phyloP scores from a whole-genome alignment of 768 basidiomycete species.

The Clavaria fumosa region DNA sequence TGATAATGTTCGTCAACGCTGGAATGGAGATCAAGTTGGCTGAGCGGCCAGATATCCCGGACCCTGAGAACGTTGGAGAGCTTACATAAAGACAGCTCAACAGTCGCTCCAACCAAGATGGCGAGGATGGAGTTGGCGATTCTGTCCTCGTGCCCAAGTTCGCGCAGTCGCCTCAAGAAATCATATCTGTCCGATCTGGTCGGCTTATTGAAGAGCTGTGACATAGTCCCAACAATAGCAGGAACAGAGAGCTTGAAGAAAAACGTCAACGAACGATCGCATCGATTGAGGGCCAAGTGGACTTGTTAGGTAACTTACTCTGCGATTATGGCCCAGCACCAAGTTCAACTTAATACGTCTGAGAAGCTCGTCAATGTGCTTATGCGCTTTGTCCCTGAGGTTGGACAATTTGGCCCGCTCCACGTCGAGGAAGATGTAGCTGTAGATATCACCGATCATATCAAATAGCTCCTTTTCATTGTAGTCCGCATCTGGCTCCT shows the following conservation, averaged over 20 bases:
- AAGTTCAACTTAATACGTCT: conserved; percentile 40
- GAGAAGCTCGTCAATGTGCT: conserved; percentile 37
- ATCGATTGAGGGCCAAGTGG: no score
- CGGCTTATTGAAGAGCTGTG: conserved; percentile 29
- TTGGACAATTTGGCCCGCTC: conserved; percentile 45
- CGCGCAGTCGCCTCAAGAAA: conserved; percentile 41
- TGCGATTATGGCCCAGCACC: conserved; percentile 24
- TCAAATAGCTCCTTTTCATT: conserved; percentile 46
- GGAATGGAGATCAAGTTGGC: conserved; percentile 4
- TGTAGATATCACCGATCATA: conserved; percentile 61
- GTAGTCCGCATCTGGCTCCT: no score
- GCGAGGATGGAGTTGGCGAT: conserved; percentile 58
- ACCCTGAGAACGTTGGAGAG: not conserved
- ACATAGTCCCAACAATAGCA: conserved; percentile 29
- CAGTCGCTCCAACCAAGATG: conserved; percentile 48
- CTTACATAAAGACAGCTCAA: conserved; percentile 30
- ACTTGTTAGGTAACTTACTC: conserved; percentile 24
- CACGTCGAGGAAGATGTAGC: conserved; percentile 63
- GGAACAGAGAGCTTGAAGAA: conserved; percentile 24
- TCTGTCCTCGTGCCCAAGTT: conserved; percentile 40
- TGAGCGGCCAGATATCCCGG: not conserved
- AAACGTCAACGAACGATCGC: no score
- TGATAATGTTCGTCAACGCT: conserved; percentile 54
- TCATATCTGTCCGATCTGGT: conserved; percentile 34
- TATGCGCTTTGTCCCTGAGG: conserved; percentile 33